Conservation (phyloP, 495 filamentous ascomycete genomes). For the Chaetomium tenue region DNA sequence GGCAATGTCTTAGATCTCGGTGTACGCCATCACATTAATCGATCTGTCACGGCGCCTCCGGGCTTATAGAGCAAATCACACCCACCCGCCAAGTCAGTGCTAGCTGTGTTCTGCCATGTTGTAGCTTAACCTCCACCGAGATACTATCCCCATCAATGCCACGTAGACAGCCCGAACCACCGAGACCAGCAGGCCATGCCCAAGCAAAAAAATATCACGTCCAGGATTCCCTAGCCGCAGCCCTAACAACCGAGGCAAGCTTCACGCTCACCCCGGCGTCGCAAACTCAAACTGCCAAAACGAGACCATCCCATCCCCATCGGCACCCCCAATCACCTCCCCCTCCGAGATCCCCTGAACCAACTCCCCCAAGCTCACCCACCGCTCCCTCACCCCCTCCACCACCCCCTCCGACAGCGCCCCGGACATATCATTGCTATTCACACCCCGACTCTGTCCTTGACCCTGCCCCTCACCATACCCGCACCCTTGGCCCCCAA, state of each 20-base stretch:
- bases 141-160: not conserved
- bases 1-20: not conserved
- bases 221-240: too few relatives aligned
- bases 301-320: conserved; percentile 5
- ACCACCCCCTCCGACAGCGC: not conserved
- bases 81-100: not conserved
- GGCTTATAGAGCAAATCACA: not conserved
- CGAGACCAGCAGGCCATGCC: too few relatives aligned
- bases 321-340: not conserved
- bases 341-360: conserved; percentile 34
- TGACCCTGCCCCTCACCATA: too few relatives aligned
- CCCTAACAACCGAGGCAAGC: too few relatives aligned
- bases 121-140: not conserved
- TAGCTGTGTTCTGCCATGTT: too few relatives aligned
- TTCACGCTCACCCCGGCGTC: not conserved
- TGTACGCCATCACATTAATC: not conserved
- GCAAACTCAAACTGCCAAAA: conserved; percentile 21
- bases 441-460: too few relatives aligned
- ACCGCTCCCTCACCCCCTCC: not conserved
- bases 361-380: conserved; percentile 43
- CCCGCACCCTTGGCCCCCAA: too few relatives aligned
- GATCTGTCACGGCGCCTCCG: not conserved
- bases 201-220: too few relatives aligned
- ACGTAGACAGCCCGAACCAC: not conserved
- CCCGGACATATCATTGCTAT: not conserved